Conservation (phyloP, 2,329 filamentous ascomycete genomes). For the Albifimbria verrucaria region DNA sequence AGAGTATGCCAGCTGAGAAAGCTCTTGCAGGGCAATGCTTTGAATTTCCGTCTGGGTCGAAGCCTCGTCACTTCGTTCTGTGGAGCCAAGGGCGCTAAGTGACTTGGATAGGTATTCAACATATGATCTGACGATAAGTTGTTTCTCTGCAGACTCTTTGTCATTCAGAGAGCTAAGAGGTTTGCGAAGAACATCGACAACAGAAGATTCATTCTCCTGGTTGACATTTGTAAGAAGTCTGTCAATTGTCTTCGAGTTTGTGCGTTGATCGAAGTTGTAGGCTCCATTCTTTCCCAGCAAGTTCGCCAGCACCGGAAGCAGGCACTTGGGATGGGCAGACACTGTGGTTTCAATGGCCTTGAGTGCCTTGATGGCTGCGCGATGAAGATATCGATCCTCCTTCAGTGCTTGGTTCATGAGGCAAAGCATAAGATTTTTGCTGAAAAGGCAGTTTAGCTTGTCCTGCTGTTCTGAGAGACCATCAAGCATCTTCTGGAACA, state of each 20-base stretch:
- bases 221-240: constrained; percentile 63
- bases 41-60: neutral
- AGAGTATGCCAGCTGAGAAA: constrained; percentile 55
- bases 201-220: constrained; percentile 49
- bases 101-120: constrained; percentile 53
- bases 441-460: constrained; percentile 65
- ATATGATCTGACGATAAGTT: constrained; percentile 42
- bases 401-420: constrained; percentile 80
- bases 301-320: constrained; percentile 59
- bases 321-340: constrained; percentile 55
- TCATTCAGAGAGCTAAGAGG: constrained; percentile 32
- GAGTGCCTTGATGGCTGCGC: constrained; percentile 73
- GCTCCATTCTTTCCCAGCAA: constrained; percentile 69
- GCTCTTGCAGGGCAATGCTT: constrained; percentile 42
- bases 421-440: constrained; percentile 76
- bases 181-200: constrained; percentile 46
- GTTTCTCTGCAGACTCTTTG: constrained; percentile 22
- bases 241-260: constrained; percentile 82
- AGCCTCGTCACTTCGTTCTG: constrained; percentile 10
- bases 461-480: constrained; percentile 41
- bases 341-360: constrained; percentile 66
- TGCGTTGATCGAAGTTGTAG: constrained; percentile 81
- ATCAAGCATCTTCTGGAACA: constrained; percentile 74
- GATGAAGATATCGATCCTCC: constrained; percentile 74
- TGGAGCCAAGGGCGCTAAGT: constrained; percentile 34